Percentiles rank a stretch among this genome's conserved stretches.
Conservation (phyloP, 192 early-diverging fungal species). For the Gryganskiella cystojenkinii region DNA sequence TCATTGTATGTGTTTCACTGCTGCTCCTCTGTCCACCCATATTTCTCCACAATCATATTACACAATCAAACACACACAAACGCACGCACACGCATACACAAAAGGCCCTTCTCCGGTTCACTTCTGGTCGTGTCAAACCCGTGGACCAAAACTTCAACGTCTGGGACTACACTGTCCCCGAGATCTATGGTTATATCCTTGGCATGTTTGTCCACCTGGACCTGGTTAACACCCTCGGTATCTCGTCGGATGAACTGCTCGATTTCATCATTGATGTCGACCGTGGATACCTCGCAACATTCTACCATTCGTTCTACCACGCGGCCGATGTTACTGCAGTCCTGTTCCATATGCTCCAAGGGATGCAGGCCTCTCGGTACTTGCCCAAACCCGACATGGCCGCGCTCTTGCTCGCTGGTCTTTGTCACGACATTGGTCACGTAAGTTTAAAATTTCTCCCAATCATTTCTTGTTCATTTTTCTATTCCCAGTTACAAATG, state of each 20-base stretch:
- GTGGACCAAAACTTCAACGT: conserved; percentile 67
- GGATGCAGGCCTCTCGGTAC: conserved; percentile 73
- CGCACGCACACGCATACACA: background rate
- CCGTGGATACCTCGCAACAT: conserved; percentile 80
- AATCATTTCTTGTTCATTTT: conserved; percentile 1
- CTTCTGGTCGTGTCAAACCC: conserved; percentile 53
- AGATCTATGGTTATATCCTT: conserved; percentile 86
- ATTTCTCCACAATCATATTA: background rate
- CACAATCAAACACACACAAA: background rate
- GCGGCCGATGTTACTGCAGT: conserved; percentile 90
- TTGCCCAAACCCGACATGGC: conserved; percentile 78
- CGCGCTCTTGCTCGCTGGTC: conserved; percentile 82
- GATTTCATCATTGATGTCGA: conserved; percentile 91
- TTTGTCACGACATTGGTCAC: conserved; percentile 93
- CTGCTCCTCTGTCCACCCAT: conserved; percentile 2
- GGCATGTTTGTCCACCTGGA: conserved; percentile 79
- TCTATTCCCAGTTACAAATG: background rate
- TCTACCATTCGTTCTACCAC: conserved; percentile 94
- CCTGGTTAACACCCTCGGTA: conserved; percentile 70
- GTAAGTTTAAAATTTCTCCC: conserved; percentile 54
- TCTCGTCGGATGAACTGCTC: conserved; percentile 72
- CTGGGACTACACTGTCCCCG: conserved; percentile 74
- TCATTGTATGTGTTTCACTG: background rate
- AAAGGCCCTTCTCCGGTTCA: conserved; percentile 63
- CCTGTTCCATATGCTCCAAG: conserved; percentile 80